phyloP scores from a whole-genome alignment of 1,284 basidiomycete genomes.

The Salmacisia buchloeana region DNA sequence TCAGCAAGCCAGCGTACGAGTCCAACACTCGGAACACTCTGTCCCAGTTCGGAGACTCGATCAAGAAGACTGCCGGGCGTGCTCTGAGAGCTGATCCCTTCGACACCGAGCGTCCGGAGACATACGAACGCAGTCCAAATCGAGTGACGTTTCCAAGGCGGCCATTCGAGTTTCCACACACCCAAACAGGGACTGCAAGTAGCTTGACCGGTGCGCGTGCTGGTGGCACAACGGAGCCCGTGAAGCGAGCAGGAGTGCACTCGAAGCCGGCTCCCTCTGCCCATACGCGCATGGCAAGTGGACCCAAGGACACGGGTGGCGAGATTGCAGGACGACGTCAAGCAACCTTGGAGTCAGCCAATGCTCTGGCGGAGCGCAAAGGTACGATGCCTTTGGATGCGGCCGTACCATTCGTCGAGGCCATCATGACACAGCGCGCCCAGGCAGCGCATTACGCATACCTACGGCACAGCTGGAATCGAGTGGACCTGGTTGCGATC shows the following conservation, averaged over 20 bases:
- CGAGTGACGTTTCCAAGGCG: neutral
- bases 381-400: conserved; percentile 16
- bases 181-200: neutral
- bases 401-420: conserved; percentile 55
- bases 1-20: neutral
- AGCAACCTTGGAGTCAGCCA: neutral
- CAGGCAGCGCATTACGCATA: conserved; percentile 58
- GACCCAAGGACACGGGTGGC: neutral
- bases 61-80: conserved; percentile 1
- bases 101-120: neutral
- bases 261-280: neutral
- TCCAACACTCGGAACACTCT: neutral
- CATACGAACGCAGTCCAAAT: conserved; percentile 5
- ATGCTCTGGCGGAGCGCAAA: conserved; percentile 15
- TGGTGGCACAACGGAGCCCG: neutral
- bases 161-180: neutral
- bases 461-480: conserved; percentile 85
- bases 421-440: conserved; percentile 52
- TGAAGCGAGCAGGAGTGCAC: neutral
- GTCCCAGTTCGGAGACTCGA: neutral
- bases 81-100: conserved; percentile 7
- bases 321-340: neutral
- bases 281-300: neutral
- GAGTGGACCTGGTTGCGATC: conserved; percentile 82
- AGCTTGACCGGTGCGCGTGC: neutral